Conservation (phyloP, 306 rosid genomes). For the Sicyos edulis region DNA sequence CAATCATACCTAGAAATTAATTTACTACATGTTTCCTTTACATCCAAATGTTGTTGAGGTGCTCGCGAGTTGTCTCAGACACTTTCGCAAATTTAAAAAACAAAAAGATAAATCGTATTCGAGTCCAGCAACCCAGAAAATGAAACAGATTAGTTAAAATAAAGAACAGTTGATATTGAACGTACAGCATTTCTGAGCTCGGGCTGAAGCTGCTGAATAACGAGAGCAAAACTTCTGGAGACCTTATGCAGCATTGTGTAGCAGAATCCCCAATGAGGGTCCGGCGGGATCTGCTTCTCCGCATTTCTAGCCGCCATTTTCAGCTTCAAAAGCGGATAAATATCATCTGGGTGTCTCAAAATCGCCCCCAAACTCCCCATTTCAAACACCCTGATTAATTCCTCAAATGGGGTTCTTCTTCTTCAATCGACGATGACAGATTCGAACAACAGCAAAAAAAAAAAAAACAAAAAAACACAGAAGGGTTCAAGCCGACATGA, state of each 20-base stretch:
- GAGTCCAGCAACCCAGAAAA: not conserved
- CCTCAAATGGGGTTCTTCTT: not conserved
- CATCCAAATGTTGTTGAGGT: too few relatives aligned
- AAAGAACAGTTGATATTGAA: not conserved
- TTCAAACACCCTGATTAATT: conserved; percentile 9
- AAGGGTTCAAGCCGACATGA: not conserved
- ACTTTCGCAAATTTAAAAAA: too few relatives aligned
- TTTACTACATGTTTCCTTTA: too few relatives aligned
- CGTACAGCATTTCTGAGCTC: conserved; percentile 93
- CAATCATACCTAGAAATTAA: too few relatives aligned
- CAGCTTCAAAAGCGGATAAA: conserved; percentile 71
- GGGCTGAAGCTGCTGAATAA: conserved; percentile 77
- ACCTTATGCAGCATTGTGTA: conserved; percentile 85
- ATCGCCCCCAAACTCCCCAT: conserved; percentile 71
- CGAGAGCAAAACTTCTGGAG: conserved; percentile 83
- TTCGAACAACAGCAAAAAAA: not conserved
- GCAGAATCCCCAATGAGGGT: conserved; percentile 91
- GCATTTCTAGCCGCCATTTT: conserved; percentile 66
- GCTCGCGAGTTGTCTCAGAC: too few relatives aligned
- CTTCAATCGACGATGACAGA: conserved; percentile 1
- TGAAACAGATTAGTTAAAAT: not conserved
- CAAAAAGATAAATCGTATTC: too few relatives aligned
- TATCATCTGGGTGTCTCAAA: conserved; percentile 77
- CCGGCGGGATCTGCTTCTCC: conserved; percentile 88
- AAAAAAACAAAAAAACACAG: too few relatives aligned